Base-by-base conservation (phyloP, 345 rosid genomes). In the Citropsis articulata region DNA sequence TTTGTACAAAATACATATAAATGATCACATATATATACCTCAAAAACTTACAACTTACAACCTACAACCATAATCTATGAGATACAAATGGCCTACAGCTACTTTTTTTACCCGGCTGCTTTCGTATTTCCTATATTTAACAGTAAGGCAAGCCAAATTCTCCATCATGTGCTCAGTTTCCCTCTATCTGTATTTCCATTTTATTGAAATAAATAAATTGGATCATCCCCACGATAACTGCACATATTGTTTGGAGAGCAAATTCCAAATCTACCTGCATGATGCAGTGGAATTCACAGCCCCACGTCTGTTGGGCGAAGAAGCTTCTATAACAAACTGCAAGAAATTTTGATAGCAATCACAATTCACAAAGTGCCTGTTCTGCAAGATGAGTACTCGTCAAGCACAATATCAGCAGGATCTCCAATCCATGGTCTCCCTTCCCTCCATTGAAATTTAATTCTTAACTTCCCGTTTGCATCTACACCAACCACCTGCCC, bases 361-460 rank as follows among this genome's bases (percentile, higher is more conserved):
- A 69, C 45, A 40, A 64, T 31, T 68, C 73, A 69, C 35, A 14
- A 76, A 53, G 76, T 33, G 14, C 56, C 35, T 56, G 7, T 30
- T 35, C 36, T 80, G 66, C 80, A 84, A 81, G 82, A 78, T n/a
- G 66, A 73, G 80, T 81, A 83, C 42, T 88, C 92, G 64, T 91
- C 94, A 19, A 96, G 89, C 78, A 78, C 90, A 63, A 96, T 81
- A 83, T 96, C 99, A 19, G 99, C 98, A 10, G 98, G 99, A 85
- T 96, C 99, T 71, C 99, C 98, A 3, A 90, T 88, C 99, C 99
- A 96, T 33, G 96, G 97, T 83, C 91, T 81, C 56, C 97, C 99
- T 88, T 96, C 99, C 77, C 99, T 88, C 99, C 99, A 96, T 21
- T 91, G 91, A 73, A 96, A 96, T 73, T 87, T 94, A 71, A 96